A percentile compares a stretch with the other conserved stretches of the same genome.
Conservation (phyloP, 2,329 filamentous ascomycete species). For the Cladophialophora exuberans region DNA sequence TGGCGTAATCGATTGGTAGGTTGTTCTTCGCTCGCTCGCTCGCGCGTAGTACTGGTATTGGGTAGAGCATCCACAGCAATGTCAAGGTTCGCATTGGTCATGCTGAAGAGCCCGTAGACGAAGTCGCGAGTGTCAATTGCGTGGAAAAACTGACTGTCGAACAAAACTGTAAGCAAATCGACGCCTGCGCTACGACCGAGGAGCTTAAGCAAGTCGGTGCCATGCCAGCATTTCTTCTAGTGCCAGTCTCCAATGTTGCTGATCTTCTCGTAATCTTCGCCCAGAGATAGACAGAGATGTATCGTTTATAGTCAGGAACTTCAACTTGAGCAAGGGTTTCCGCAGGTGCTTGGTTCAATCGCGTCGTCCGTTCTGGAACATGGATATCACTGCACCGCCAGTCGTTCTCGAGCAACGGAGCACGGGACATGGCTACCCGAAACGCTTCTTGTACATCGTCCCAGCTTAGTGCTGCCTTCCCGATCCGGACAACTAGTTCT, state of each 20-base stretch:
- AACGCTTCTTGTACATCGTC: background rate
- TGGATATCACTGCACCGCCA: too few species aligned
- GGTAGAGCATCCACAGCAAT: background rate
- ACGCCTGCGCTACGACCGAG: background rate
- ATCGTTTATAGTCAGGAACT: too few species aligned
- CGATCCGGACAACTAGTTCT: background rate
- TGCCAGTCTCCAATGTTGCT: too few species aligned
- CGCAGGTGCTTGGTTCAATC: too few species aligned
- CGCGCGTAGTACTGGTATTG: too few species aligned
- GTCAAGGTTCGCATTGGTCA: background rate
- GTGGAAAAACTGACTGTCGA: background rate
- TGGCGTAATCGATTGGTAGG: background rate
- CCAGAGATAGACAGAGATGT: too few species aligned
- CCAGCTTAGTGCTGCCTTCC: background rate
- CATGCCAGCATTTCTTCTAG: too few species aligned
- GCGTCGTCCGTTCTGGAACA: too few species aligned
- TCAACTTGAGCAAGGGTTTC: too few species aligned
- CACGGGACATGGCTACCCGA: background rate
- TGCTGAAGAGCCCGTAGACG: background rate
- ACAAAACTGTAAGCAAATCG: background rate
- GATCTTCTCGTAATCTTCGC: too few species aligned
- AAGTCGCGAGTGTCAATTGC: background rate
- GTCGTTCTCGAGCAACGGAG: background rate
- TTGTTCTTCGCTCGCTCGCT: background rate
- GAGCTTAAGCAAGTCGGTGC: background rate